Evolutionary conservation across 768 basidiomycete genomes (phyloP).

Genomic region (Daedaleopsis nitida): DNA sequence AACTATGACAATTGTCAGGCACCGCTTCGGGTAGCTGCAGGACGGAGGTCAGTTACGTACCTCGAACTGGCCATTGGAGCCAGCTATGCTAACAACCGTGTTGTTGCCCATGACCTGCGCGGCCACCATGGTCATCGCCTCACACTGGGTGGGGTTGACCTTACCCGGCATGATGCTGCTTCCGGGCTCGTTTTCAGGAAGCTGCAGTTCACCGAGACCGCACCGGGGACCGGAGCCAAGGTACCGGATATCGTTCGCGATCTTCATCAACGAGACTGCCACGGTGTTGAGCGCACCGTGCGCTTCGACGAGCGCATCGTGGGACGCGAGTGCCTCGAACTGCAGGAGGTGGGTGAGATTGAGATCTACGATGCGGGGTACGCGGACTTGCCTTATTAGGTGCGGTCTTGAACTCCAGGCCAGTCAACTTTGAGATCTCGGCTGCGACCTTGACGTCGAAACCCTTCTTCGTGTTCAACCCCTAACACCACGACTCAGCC

Average conservation of each 20-base stretch:
- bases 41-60: slow-evolving; percentile 40
- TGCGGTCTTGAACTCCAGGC: slow-evolving; percentile 90
- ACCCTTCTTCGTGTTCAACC: slow-evolving; percentile 94
- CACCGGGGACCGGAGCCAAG: slow-evolving; percentile 97
- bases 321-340: slow-evolving; percentile 98
- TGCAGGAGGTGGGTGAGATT: slow-evolving; percentile 33
- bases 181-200: slow-evolving; percentile 99
- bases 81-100: slow-evolving; percentile 87
- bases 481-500: slow-evolving; percentile 47
- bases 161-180: slow-evolving; percentile 99
- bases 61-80: slow-evolving; percentile 97
- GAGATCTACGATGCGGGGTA: not conserved
- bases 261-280: slow-evolving; percentile 98
- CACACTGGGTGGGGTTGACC: slow-evolving; percentile 99
- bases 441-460: slow-evolving; percentile 94
- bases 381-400: slow-evolving; percentile 84
- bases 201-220: slow-evolving; percentile 89
- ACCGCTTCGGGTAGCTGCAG: not conserved
- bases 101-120: slow-evolving; percentile 99
- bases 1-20: slow-evolving; percentile 49
- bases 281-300: slow-evolving; percentile 96
- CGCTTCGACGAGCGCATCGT: slow-evolving; percentile 96
- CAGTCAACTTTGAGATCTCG: slow-evolving; percentile 90
- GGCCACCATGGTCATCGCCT: slow-evolving; percentile 98
- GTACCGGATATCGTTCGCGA: slow-evolving; percentile 98